Evolutionary conservation across 1,284 basidiomycete species (phyloP).

Genomic region (Stereum hirsutum): DNA sequence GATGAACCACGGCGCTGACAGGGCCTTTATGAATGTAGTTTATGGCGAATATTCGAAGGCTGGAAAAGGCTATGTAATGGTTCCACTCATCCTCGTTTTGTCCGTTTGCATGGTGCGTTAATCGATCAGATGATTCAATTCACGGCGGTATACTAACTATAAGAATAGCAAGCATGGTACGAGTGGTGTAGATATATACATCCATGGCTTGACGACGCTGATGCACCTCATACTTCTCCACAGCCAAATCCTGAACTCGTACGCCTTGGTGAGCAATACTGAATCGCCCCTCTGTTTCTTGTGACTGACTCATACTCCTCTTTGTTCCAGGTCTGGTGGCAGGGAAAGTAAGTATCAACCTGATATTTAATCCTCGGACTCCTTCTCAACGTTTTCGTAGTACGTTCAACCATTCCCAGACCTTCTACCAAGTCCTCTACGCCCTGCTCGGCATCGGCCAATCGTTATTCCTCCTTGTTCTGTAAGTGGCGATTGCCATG

Average conservation of each 20-base stretch:
- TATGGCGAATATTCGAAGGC: conserved; percentile 63
- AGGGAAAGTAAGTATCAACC: conserved; percentile 43
- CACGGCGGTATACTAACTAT: too few species aligned
- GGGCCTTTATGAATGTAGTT: too few species aligned
- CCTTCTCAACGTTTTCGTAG: conserved; percentile 17
- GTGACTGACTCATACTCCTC: too few species aligned
- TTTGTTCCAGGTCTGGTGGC: too few species aligned
- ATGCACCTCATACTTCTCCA: too few species aligned
- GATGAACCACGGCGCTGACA: too few species aligned
- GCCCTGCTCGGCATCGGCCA: conserved; percentile 52
- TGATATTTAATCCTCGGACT: not conserved
- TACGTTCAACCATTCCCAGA: conserved; percentile 36
- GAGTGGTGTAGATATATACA: too few species aligned
- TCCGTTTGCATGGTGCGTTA: conserved; percentile 68
- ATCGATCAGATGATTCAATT: too few species aligned
- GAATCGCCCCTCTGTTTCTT: too few species aligned
- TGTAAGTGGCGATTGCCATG: conserved; percentile 47
- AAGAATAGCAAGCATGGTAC: too few species aligned
- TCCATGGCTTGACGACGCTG: too few species aligned
- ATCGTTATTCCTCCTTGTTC: conserved; percentile 54
- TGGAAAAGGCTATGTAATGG: conserved; percentile 46
- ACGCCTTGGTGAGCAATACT: too few species aligned
- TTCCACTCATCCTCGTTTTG: conserved; percentile 47
- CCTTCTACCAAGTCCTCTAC: conserved; percentile 69
- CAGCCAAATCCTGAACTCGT: conserved; percentile 14